Conservation (phyloP, 2,329 filamentous ascomycete genomes). For the Phyllosticta citribraziliensis region DNA sequence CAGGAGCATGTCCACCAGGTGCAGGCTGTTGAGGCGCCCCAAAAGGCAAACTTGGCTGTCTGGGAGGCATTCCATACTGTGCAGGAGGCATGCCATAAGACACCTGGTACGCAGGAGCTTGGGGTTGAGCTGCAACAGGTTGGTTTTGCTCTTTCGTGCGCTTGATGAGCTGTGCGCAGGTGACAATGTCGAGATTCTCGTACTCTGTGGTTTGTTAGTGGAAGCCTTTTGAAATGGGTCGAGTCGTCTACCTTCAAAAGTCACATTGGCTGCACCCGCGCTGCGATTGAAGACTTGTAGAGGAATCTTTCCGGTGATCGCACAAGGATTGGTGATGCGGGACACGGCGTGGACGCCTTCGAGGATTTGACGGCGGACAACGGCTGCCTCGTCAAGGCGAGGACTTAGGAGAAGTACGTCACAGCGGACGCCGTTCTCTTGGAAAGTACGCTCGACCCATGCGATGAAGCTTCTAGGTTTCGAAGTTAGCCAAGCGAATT, state of each 20-base stretch:
- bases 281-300: conserved; percentile 80
- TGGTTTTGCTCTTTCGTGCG: conserved; percentile 49
- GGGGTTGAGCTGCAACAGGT: conserved; percentile 15
- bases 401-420: conserved; percentile 74
- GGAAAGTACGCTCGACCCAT: conserved; percentile 72
- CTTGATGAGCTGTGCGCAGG: conserved; percentile 71
- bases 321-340: background rate
- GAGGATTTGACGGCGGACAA: conserved; percentile 76
- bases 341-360: conserved; percentile 84
- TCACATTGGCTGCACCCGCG: conserved; percentile 61
- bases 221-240: conserved; percentile 5
- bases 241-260: conserved; percentile 54
- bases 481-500: background rate
- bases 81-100: conserved; percentile 19
- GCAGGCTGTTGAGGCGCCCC: conserved; percentile 24
- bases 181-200: conserved; percentile 64
- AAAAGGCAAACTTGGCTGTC: conserved; percentile 19
- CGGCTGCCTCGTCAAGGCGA: conserved; percentile 62
- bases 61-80: conserved; percentile 18
- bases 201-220: conserved; percentile 51
- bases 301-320: conserved; percentile 62
- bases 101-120: conserved; percentile 20
- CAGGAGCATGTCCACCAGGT: conserved; percentile 26
- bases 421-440: conserved; percentile 58
- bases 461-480: conserved; percentile 58